These are phyloP conservation scores for Ampelomyces quisqualis DNA, from an alignment of 2,329 filamentous ascomycete species.

Conservation along the genomic window DNA sequence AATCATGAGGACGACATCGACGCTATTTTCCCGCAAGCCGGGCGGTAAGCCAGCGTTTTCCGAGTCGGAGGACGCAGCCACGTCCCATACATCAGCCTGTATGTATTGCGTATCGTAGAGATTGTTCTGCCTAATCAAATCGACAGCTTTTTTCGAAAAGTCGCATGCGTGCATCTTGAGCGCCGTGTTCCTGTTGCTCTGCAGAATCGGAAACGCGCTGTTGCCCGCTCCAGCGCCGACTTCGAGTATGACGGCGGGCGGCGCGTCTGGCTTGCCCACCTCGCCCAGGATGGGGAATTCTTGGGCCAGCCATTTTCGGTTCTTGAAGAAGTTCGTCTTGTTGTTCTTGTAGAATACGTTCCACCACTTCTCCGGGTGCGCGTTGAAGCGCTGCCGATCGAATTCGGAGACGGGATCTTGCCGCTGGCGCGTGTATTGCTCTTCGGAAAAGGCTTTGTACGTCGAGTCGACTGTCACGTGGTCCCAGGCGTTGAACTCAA, in stretches of 20 bases:
- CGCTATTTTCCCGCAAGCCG: slow-evolving; percentile 71
- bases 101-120: slow-evolving; percentile 72
- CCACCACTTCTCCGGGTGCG: slow-evolving; percentile 93
- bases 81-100: slow-evolving; percentile 94
- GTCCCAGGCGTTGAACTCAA: slow-evolving; percentile 98
- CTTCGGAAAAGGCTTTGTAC: slow-evolving; percentile 81
- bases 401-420: slow-evolving; percentile 86
- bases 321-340: slow-evolving; percentile 96
- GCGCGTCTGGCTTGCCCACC: slow-evolving; percentile 69
- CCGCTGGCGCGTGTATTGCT: slow-evolving; percentile 83
- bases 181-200: slow-evolving; percentile 76
- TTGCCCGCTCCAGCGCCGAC: slow-evolving; percentile 96
- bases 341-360: slow-evolving; percentile 98
- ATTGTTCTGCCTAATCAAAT: slow-evolving; percentile 81
- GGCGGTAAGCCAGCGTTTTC: slow-evolving; percentile 65
- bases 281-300: slow-evolving; percentile 88
- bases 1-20: slow-evolving; percentile 91
- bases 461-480: slow-evolving; percentile 90
- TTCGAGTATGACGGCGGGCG: slow-evolving; percentile 73
- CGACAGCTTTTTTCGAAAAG: slow-evolving; percentile 91
- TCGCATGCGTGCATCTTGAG: slow-evolving; percentile 92
- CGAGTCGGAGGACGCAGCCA: slow-evolving; percentile 54
- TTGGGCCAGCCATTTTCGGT: slow-evolving; percentile 94
- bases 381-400: slow-evolving; percentile 88
- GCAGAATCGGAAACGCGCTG: slow-evolving; percentile 88